These are phyloP conservation scores for Coemansia sp. DNA, from an alignment of 192 early-diverging fungal genomes.

Conservation along the genomic window DNA sequence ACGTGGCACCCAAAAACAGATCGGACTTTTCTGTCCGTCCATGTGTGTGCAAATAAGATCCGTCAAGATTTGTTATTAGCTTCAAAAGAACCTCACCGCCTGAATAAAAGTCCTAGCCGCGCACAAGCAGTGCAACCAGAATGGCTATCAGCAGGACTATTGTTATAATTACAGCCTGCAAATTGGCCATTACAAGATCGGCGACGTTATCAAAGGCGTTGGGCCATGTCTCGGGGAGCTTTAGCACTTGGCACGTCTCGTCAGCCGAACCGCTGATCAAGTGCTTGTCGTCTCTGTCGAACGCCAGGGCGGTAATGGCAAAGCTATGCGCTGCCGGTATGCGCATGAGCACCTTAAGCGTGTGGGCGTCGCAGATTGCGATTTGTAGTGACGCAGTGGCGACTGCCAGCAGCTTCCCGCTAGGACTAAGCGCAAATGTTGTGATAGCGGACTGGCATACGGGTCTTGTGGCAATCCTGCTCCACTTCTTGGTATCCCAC, in stretches of 20 bases:
- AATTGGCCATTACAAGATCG: constrained; percentile 12
- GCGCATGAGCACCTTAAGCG: constrained; percentile 59
- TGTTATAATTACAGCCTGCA: constrained; percentile 18
- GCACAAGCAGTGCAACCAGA: constrained; percentile 15
- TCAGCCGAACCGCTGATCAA: constrained; percentile 84
- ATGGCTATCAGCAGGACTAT: constrained; percentile 39
- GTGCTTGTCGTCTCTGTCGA: constrained; percentile 63
- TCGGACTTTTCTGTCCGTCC: too few relatives aligned
- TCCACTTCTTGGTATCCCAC: constrained; percentile 43
- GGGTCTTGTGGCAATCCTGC: constrained; percentile 14
- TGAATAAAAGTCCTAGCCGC: background rate
- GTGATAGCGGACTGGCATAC: constrained; percentile 38
- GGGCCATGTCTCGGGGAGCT: constrained; percentile 57
- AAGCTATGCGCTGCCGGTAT: constrained; percentile 76
- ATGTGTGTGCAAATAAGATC: too few relatives aligned
- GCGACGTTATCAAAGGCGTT: constrained; percentile 18
- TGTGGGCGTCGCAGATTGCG: constrained; percentile 60
- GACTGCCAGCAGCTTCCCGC: constrained; percentile 70
- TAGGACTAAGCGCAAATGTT: constrained; percentile 55
- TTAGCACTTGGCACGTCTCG: constrained; percentile 62
- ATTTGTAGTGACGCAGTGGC: constrained; percentile 74
- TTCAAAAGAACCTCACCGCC: background rate
- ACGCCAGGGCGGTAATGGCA: constrained; percentile 73
- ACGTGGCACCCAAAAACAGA: background rate
- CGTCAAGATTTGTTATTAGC: too few relatives aligned